These are phyloP conservation scores for Fraxinus paxiana DNA, from an alignment of 305 asterid genomes.

Conservation along the genomic window DNA sequence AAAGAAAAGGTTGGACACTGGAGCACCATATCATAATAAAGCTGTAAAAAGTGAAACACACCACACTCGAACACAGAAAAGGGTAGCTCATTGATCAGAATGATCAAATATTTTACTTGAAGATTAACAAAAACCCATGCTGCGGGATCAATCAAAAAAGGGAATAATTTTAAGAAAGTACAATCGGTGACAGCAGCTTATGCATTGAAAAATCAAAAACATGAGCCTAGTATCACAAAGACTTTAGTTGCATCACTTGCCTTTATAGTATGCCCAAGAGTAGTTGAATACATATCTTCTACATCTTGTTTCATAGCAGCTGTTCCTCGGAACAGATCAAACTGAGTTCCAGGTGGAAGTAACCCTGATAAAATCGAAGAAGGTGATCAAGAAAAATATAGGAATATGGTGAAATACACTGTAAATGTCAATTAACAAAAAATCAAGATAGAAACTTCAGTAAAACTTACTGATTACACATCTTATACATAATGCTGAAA, in stretches of 20 bases:
- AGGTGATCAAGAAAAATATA: constrained; percentile 1
- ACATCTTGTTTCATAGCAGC: constrained; percentile 99
- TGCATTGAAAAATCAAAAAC: background rate
- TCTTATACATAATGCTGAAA: constrained; percentile 2
- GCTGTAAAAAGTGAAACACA: background rate
- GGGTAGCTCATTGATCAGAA: background rate
- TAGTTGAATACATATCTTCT: constrained; percentile 87
- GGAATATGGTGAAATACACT: background rate
- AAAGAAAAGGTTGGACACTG: constrained; percentile 2
- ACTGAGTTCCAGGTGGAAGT: constrained; percentile 98
- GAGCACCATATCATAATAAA: background rate
- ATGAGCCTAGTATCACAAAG: background rate
- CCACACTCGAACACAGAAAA: background rate
- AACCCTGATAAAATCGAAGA: constrained; percentile 50
- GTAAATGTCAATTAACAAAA: constrained; percentile 10
- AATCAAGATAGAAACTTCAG: constrained; percentile 4
- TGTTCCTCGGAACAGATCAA: constrained; percentile 90
- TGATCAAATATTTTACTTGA: background rate
- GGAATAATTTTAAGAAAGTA: background rate
- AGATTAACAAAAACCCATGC: background rate
- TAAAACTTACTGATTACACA: constrained; percentile 2
- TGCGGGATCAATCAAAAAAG: background rate
- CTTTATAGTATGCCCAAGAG: constrained; percentile 86
- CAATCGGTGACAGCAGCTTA: background rate
- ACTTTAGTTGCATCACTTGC: constrained; percentile 32